phyloP scores from a whole-genome alignment of 208 protist species.

The Wallacemonas collosoma region DNA sequence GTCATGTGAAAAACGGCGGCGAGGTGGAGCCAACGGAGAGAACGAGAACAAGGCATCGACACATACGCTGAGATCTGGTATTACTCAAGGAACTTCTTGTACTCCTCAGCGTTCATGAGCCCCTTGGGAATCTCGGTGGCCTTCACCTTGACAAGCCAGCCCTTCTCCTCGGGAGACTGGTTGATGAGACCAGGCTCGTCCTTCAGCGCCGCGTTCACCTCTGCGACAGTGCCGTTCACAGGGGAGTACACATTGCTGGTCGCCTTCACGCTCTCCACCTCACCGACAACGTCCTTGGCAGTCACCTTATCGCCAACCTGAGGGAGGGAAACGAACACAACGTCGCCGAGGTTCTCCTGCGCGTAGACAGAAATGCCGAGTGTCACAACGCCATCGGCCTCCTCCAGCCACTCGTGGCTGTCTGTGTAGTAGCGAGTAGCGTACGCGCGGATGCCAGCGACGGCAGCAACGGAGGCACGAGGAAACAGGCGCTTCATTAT shows the following conservation, averaged over 20 bases:
- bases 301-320: constrained; percentile 82
- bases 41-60: not conserved
- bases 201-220: constrained; percentile 86
- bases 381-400: constrained; percentile 59
- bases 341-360: constrained; percentile 89
- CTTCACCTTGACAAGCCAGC: constrained; percentile 91
- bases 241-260: constrained; percentile 92
- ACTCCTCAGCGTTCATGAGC: constrained; percentile 81
- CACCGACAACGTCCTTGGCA: constrained; percentile 72
- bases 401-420: constrained; percentile 90
- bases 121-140: constrained; percentile 66
- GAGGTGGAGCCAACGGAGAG: constrained; percentile 13
- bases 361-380: constrained; percentile 89
- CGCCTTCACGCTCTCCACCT: constrained; percentile 93
- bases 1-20: constrained; percentile 1
- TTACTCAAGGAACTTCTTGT: constrained; percentile 90
- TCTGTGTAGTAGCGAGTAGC: constrained; percentile 86
- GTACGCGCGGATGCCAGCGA: constrained; percentile 51
- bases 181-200: constrained; percentile 89
- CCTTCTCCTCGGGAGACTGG: constrained; percentile 81
- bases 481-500: constrained; percentile 59
- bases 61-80: not conserved
- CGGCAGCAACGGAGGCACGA: constrained; percentile 28
- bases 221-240: constrained; percentile 73
- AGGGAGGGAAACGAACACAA: constrained; percentile 91